Evolutionary conservation across 2,329 filamentous ascomycete genomes (phyloP), one percentile per base, ranked within the genome.

Genomic region (Colletotrichum sp.): DNA sequence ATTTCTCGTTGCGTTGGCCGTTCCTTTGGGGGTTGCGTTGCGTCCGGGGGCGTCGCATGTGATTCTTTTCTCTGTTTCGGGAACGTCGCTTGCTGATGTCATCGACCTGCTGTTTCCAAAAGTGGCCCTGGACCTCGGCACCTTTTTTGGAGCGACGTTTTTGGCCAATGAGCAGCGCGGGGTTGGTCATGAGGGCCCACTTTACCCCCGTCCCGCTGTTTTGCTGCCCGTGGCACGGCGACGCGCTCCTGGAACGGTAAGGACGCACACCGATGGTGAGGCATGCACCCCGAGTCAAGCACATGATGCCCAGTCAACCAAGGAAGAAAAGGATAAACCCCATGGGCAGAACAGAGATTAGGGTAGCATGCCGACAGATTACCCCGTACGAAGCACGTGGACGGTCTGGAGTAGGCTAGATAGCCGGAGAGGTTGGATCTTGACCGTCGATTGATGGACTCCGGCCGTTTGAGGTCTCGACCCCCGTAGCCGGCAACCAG

Each of bases 31-130:
- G 36, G 36, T 30, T 63, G 13, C 60, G 39, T 61, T 72, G 69
- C 55, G 63, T 55, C 52, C 32, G 68, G 61, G 57, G 61, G 39
- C 48, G 32, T 48, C 69, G 57, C 74, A 76, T 76, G 74, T 76
- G 74, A 76, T 74, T 74, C 19, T 34, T 52, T 55, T 4, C 55
- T 39, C 44, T 59, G 70, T 75, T 75, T 74, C 74, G 74, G 70
- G 59, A 59, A 64, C 25, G 32, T 60, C 64, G 44, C 70, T 16
- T 68, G 72, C 60, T 74, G 74, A 76, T 76, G 74, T 76, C 74
- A 76, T 74, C 74, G 74, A 76, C 36, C 36, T 71, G 30, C 59
- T 13, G 73, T 52, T 74, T 55, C 69, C 55, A 57, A 59, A 71
- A 27, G 48, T 73, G 74, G 71, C 8, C 34, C 16, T 15, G 48